Conservation (phyloP, 306 rosid genomes). For the Castanospermum australe region DNA sequence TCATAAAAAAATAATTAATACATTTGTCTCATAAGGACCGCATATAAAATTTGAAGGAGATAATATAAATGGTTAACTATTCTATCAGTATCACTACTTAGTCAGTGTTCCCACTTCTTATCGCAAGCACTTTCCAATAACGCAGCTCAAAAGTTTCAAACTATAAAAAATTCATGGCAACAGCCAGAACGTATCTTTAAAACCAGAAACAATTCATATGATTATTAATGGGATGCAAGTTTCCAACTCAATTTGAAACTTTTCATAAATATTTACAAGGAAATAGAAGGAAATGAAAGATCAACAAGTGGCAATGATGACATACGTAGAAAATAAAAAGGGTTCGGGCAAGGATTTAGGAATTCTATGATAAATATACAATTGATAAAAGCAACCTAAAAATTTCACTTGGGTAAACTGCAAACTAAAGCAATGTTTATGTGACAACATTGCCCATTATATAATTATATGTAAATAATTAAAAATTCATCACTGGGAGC, state of each 20-base stretch:
- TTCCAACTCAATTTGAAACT: not conserved
- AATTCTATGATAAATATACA: not conserved
- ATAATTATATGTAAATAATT: not conserved
- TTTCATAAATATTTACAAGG: not conserved
- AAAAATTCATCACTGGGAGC: slow-evolving; percentile 2
- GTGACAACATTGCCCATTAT: not conserved
- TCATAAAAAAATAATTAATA: not conserved
- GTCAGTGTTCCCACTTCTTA: not conserved
- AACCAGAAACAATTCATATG: not conserved
- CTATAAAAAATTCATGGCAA: not conserved
- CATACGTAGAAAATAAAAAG: not conserved
- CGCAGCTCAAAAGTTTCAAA: not conserved
- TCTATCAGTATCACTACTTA: not conserved
- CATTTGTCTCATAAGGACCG: not conserved
- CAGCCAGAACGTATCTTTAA: not conserved
- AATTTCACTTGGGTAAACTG: not conserved
- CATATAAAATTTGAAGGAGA: not conserved
- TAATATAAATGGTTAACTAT: not conserved
- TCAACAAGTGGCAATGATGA: not conserved
- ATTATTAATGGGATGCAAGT: not conserved
- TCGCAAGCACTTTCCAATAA: not conserved
- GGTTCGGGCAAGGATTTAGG: not conserved
- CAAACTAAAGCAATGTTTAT: not conserved
- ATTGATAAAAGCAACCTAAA: not conserved
- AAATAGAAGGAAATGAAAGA: not conserved